phyloP scores from a whole-genome alignment of 495 filamentous ascomycete species.

The Neurospora pannonica region DNA sequence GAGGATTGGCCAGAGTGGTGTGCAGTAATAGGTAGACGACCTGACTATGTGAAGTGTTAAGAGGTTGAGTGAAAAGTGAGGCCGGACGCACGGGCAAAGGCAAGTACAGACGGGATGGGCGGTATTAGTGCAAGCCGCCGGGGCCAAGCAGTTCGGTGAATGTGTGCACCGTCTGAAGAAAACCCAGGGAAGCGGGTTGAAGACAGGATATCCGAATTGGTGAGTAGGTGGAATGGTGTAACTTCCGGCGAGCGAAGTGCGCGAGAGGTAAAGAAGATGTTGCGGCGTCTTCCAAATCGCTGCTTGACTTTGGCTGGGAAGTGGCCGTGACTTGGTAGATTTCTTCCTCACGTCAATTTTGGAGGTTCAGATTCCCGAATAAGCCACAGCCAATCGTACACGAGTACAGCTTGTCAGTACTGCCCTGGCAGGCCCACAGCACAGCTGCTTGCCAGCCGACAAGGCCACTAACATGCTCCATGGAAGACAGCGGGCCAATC shows the following conservation, averaged over 20 bases:
- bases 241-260: background rate
- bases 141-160: background rate
- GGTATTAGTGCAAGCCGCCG: background rate
- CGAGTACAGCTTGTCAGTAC: background rate
- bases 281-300: background rate
- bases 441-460: constrained; percentile 16
- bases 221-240: background rate
- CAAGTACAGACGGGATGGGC: background rate
- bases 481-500: background rate
- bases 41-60: background rate
- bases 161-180: background rate
- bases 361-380: constrained; percentile 20
- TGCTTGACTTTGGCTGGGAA: background rate
- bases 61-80: background rate
- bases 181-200: background rate
- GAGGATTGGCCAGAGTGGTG: background rate
- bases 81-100: background rate
- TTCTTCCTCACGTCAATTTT: constrained; percentile 30
- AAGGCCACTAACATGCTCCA: background rate
- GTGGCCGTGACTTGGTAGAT: constrained; percentile 14
- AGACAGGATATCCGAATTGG: background rate
- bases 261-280: background rate
- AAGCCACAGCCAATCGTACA: constrained; percentile 19
- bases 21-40: background rate
- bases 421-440: constrained; percentile 12